Conservation (phyloP, 1,284 basidiomycete species). For the Sporisorium iseilematis-ciliati region DNA sequence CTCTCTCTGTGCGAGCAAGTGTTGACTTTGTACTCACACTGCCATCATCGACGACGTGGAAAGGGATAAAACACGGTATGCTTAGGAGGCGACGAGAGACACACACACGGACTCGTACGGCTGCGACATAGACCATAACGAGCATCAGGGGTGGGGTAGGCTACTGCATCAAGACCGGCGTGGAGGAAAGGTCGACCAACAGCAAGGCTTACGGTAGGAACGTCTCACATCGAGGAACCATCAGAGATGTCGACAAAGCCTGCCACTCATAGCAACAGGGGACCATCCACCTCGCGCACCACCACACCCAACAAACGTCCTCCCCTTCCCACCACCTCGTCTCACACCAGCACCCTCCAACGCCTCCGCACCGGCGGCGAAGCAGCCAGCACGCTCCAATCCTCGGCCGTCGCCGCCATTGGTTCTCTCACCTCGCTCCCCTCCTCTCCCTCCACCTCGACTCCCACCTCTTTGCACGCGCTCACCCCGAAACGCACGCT, state of each 20-base stretch:
- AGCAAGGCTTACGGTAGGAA: too few relatives aligned
- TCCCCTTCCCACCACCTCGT: background rate
- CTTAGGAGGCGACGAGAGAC: too few relatives aligned
- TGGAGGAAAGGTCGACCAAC: too few relatives aligned
- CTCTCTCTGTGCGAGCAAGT: background rate
- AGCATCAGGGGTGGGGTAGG: too few relatives aligned
- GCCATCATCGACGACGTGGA: background rate
- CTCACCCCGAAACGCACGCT: conserved; percentile 38
- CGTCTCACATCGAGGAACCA: too few relatives aligned
- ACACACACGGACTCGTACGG: too few relatives aligned
- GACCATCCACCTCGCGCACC: conserved; percentile 7
- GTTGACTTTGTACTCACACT: background rate
- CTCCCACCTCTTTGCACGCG: conserved; percentile 28
- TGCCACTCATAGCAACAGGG: background rate
- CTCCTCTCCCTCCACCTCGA: conserved; percentile 16
- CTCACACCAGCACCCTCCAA: conserved; percentile 6
- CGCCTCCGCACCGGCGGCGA: conserved; percentile 11
- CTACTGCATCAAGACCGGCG: too few relatives aligned
- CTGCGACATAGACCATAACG: too few relatives aligned
- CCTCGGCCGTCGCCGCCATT: conserved; percentile 35
- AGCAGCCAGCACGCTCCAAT: conserved; percentile 21
- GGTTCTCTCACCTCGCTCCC: conserved; percentile 19
- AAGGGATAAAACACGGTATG: too few relatives aligned
- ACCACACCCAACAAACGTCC: conserved; percentile 3
- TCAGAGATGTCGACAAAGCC: conserved; percentile 21